Percentiles rank a stretch among this genome's conserved stretches.
Evolutionary conservation across 345 rosid species (phyloP).

Genomic region (Microcos paniculata): DNA sequence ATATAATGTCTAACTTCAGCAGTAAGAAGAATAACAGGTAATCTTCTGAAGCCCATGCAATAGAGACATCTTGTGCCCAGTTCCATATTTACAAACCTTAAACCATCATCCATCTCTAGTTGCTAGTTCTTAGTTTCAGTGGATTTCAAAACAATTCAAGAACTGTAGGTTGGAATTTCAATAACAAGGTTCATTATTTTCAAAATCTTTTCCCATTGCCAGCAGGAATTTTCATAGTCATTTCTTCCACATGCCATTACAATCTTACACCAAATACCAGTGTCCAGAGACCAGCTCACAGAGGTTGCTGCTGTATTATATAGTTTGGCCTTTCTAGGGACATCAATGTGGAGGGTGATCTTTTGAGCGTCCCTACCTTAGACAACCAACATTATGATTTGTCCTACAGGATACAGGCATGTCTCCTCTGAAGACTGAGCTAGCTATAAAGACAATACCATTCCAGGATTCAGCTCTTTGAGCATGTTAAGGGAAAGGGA

Average conservation of each 20-base stretch:
- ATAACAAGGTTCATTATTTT: background rate
- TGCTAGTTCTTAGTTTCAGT: background rate
- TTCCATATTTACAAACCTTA: background rate
- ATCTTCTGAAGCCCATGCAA: background rate
- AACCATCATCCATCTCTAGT: constrained; percentile 3
- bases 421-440: background rate
- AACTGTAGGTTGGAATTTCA: background rate
- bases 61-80: background rate
- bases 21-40: background rate
- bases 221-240: background rate
- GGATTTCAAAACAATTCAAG: background rate
- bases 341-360: background rate
- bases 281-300: background rate
- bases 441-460: background rate
- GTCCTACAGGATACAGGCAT: background rate
- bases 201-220: background rate
- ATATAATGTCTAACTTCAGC: background rate
- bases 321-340: background rate
- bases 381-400: background rate
- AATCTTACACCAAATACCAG: background rate
- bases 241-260: constrained; percentile 4
- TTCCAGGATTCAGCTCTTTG: background rate
- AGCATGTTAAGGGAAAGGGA: background rate
- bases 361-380: background rate
- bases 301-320: background rate